Evolutionary conservation across 805 yeast species (phyloP), one percentile per base, ranked within the genome.

Genomic region (Pichia ethanolica): DNA sequence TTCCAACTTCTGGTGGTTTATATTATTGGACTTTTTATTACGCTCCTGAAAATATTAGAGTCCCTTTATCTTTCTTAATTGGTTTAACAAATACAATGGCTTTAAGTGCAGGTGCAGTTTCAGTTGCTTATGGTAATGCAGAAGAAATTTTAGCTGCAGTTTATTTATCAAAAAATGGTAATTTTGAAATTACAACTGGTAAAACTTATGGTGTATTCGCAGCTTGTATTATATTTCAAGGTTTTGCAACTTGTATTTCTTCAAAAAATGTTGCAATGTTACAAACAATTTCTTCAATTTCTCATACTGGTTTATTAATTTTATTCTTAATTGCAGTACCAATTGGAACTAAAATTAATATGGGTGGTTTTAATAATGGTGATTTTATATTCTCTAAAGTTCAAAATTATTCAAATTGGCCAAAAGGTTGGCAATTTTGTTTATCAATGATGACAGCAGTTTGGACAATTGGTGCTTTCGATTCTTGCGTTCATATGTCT

Each of bases 1-100:
- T 77, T 63, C 86, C 86, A 28, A 79, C 83, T 4, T 70, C 81
- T 5, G 76, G 83, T 10, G 86, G 86, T 39, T 72, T 83, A 12
- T 83, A 82, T 39, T 82, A 81, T 56, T 69, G 71, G 69, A 67
- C 72, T 2, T 70, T 70, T 53, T 71, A 69, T 58, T 74, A 66
- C 55, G 70, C 75, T 25, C 75, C 74, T 2, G 72, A 67, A 14
- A 45, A 50, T 8, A 44, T 62, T 37, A 57, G 70, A 48, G 69
- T 70, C 9, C 72, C 72, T 2, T 58, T 71, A 26, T 68, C 72
- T 46, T 72, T 68, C 50, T 44, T 73, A 36, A 68, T 74, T 51
- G 78, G 77, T 4, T 66, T 71, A 54, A 65, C 75, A 14, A 73
- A 73, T 55, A 57, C 74, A 26, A 48, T 72, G 46, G 73, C 73